phyloP scores from a whole-genome alignment of 352 stramenopile species.

The Pythium coloratum region DNA sequence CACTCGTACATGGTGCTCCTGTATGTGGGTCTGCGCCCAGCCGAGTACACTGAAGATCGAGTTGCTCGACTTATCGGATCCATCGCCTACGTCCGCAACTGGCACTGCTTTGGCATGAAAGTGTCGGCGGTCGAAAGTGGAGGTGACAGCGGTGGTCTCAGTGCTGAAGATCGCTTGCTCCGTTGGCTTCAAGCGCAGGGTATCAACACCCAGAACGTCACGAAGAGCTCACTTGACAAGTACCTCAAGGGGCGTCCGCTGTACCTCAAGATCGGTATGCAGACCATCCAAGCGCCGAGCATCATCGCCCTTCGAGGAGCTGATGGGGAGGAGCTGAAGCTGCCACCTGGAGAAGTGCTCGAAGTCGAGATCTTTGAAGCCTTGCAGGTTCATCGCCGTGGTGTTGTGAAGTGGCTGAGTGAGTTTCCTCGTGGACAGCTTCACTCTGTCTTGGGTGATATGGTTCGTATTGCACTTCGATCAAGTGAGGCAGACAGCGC shows the following conservation, averaged over 20 bases:
- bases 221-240: constrained; percentile 79
- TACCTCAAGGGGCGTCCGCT: constrained; percentile 84
- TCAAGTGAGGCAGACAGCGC: constrained; percentile 50
- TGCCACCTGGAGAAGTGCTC: constrained; percentile 80
- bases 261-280: constrained; percentile 87
- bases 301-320: constrained; percentile 61
- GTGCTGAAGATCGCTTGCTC: constrained; percentile 74
- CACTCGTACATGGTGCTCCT: constrained; percentile 79
- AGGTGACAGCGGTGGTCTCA: constrained; percentile 42
- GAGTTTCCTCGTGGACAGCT: constrained; percentile 20
- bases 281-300: constrained; percentile 86
- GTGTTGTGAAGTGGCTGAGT: constrained; percentile 71
- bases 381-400: constrained; percentile 78
- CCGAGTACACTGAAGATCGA: constrained; percentile 69
- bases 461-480: constrained; percentile 76
- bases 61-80: constrained; percentile 77
- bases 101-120: constrained; percentile 91
- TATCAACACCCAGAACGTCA: constrained; percentile 86
- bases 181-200: constrained; percentile 90
- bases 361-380: constrained; percentile 87
- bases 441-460: constrained; percentile 44
- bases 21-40: constrained; percentile 63
- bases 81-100: constrained; percentile 88
- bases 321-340: constrained; percentile 58
- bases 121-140: constrained; percentile 51